These are phyloP conservation scores for Tolypocladium paradoxum DNA, from an alignment of 2,329 filamentous ascomycete species.

Conservation along the genomic window DNA sequence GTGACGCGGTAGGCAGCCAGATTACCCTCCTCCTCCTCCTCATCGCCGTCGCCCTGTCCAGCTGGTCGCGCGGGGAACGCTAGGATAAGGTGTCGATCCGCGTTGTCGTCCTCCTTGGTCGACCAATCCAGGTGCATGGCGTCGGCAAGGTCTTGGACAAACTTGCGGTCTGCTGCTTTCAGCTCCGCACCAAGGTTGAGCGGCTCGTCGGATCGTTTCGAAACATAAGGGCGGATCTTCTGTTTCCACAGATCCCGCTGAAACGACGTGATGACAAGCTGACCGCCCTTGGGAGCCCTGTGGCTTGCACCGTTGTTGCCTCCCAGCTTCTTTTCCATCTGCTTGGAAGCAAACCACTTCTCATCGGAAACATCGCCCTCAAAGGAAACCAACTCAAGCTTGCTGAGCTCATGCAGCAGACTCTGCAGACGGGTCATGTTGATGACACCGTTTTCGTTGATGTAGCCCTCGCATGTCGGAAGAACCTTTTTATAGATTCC, in stretches of 20 bases:
- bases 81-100: conserved; percentile 40
- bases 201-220: conserved; percentile 50
- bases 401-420: conserved; percentile 72
- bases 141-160: conserved; percentile 76
- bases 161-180: conserved; percentile 80
- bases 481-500: conserved; percentile 87
- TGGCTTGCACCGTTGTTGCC: conserved; percentile 48
- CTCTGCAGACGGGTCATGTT: conserved; percentile 70
- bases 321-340: conserved; percentile 50
- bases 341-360: conserved; percentile 85
- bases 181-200: conserved; percentile 65
- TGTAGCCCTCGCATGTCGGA: conserved; percentile 81
- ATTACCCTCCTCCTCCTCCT: conserved; percentile 62
- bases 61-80: conserved; percentile 37
- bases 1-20: conserved; percentile 77
- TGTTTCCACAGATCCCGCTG: conserved; percentile 77
- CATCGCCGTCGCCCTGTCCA: conserved; percentile 48
- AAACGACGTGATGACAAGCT: conserved; percentile 62
- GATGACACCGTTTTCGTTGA: conserved; percentile 91
- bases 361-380: conserved; percentile 82
- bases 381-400: conserved; percentile 87
- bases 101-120: conserved; percentile 46
- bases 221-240: conserved; percentile 72
- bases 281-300: conserved; percentile 41
- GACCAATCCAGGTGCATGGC: conserved; percentile 46